Evolutionary conservation across 2,329 filamentous ascomycete genomes (phyloP).

Genomic region (Aureobasidium namibiae): DNA sequence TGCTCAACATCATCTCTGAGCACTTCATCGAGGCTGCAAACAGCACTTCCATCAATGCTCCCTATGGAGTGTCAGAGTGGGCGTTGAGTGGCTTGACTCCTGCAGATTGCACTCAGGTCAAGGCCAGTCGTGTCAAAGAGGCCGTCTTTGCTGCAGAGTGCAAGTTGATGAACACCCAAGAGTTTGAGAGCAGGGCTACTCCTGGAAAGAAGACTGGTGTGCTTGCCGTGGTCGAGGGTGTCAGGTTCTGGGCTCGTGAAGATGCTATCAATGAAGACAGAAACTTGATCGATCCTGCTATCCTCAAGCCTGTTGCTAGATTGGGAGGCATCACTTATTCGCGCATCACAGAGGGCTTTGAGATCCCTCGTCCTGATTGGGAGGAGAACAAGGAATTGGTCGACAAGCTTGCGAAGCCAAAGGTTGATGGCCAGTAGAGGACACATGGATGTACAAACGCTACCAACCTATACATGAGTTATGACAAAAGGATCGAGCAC

Average conservation of each 20-base stretch:
- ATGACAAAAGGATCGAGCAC: too few relatives aligned
- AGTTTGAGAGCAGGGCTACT: constrained; percentile 65
- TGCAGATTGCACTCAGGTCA: constrained; percentile 56
- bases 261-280: constrained; percentile 76
- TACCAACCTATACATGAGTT: too few relatives aligned
- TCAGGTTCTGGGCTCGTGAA: constrained; percentile 80
- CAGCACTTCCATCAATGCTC: constrained; percentile 67
- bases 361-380: constrained; percentile 56
- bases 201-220: constrained; percentile 69
- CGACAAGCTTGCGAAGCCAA: constrained; percentile 42
- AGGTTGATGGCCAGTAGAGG: constrained; percentile 29
- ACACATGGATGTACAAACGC: too few relatives aligned
- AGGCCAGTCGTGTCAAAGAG: constrained; percentile 67
- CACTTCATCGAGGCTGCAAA: constrained; percentile 84
- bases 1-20: constrained; percentile 79
- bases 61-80: constrained; percentile 73
- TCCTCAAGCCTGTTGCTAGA: constrained; percentile 67
- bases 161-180: constrained; percentile 62
- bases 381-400: constrained; percentile 45
- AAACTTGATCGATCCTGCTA: constrained; percentile 62
- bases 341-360: constrained; percentile 59
- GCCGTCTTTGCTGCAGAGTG: constrained; percentile 77
- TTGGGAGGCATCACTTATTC: constrained; percentile 83
- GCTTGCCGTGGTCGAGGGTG: constrained; percentile 71
- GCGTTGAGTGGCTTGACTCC: constrained; percentile 66